These are phyloP conservation scores for Brassica incana DNA, from an alignment of 345 rosid genomes.

Conservation along the genomic window DNA sequence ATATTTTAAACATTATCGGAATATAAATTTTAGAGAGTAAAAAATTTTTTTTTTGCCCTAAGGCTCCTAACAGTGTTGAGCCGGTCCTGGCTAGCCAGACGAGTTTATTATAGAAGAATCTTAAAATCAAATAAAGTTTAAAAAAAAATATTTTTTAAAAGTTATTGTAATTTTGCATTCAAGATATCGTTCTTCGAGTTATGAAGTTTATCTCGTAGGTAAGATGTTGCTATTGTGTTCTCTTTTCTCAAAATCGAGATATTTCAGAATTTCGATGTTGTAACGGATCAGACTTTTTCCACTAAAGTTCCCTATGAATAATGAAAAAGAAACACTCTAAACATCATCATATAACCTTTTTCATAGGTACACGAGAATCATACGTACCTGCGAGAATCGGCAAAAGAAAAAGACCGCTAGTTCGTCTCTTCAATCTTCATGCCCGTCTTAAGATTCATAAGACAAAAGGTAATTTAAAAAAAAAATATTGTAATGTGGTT, in stretches of 20 bases:
- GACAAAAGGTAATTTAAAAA: background rate
- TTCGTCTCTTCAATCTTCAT: background rate
- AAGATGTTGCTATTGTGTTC: background rate
- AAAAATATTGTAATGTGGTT: background rate
- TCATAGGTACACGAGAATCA: background rate
- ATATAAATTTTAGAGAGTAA: no score
- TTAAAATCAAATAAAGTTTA: no score
- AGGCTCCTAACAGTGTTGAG: no score
- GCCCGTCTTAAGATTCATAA: no score
- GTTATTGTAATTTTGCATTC: no score
- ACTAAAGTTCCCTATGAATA: background rate
- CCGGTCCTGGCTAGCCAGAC: no score
- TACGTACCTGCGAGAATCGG: background rate
- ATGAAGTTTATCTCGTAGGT: no score
- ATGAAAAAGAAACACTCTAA: background rate
- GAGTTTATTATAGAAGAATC: no score
- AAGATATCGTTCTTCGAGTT: no score
- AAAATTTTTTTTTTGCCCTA: no score
- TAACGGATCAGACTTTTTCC: background rate
- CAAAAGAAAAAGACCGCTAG: background rate
- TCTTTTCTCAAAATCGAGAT: background rate
- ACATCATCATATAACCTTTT: constrained; percentile 1
- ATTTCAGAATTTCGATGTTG: background rate
- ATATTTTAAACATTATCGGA: no score
- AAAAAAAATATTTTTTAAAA: no score